Conservation (phyloP, 352 stramenopile genomes). For the Globisporangium yorkense region DNA sequence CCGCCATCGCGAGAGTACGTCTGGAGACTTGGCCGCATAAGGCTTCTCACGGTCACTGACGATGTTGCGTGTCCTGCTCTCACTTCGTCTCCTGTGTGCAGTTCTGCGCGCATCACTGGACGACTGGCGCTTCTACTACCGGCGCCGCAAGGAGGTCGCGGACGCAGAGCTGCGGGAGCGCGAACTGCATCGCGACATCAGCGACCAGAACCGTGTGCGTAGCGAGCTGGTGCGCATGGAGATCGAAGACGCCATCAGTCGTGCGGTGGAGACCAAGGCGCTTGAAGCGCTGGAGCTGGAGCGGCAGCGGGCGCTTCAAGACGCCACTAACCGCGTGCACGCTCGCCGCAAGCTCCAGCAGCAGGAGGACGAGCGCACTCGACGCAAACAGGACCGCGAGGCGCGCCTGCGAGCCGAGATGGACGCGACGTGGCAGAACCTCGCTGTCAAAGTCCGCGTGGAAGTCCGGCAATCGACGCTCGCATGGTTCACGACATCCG, state of each 20-base stretch:
- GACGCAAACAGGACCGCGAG: constrained; percentile 31
- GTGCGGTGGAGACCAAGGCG: constrained; percentile 18
- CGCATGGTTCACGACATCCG: constrained; percentile 31
- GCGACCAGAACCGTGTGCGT: constrained; percentile 20
- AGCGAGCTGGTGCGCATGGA: constrained; percentile 30
- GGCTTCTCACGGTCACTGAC: too few species aligned
- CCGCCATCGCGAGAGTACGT: constrained; percentile 30
- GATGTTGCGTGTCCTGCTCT: not conserved
- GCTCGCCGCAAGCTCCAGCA: constrained; percentile 40
- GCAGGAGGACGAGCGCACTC: constrained; percentile 44
- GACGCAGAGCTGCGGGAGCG: constrained; percentile 32
- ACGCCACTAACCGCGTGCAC: constrained; percentile 33
- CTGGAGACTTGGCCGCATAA: too few species aligned
- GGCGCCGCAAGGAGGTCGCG: constrained; percentile 32
- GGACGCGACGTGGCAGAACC: constrained; percentile 37
- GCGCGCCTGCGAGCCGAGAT: constrained; percentile 15
- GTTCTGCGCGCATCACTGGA: constrained; percentile 17
- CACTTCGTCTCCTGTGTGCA: constrained; percentile 1
- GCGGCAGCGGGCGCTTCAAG: constrained; percentile 33
- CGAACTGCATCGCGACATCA: constrained; percentile 32
- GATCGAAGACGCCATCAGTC: constrained; percentile 40
- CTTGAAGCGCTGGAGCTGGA: constrained; percentile 22
- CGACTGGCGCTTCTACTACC: constrained; percentile 38
- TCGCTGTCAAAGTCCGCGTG: constrained; percentile 27
- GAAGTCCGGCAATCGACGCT: constrained; percentile 45